These are phyloP conservation scores for Eimeria necatrix DNA, from an alignment of 169 alveolate genomes.

Conservation along the genomic window DNA sequence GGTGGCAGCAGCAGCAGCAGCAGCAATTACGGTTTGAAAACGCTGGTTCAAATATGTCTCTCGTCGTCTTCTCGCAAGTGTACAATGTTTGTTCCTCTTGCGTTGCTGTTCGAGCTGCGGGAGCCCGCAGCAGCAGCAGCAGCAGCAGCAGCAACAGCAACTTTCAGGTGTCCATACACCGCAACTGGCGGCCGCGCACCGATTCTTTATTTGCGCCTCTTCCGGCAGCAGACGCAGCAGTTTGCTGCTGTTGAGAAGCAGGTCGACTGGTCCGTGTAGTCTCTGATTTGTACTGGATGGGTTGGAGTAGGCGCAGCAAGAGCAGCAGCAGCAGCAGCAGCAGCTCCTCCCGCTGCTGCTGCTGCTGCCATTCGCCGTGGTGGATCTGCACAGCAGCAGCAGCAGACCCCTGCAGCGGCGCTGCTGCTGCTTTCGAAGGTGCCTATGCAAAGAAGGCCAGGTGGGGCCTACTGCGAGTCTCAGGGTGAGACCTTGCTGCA, in stretches of 20 bases:
- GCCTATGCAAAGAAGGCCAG: neutral
- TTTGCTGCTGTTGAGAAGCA: slow-evolving; percentile 59
- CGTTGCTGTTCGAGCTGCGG: neutral
- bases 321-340: slow-evolving; percentile 51
- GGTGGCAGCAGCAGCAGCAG: slow-evolving; percentile 37
- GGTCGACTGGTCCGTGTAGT: slow-evolving; percentile 42
- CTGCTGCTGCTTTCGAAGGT: slow-evolving; percentile 25
- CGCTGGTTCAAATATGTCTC: neutral
- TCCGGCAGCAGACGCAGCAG: slow-evolving; percentile 57
- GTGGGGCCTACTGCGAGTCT: slow-evolving; percentile 12
- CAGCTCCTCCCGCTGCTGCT: slow-evolving; percentile 30
- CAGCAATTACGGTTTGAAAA: slow-evolving; percentile 18
- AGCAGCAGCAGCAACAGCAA: slow-evolving; percentile 52
- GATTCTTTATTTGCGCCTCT: slow-evolving; percentile 48
- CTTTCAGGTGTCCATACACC: slow-evolving; percentile 57
- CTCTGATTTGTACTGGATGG: slow-evolving; percentile 18
- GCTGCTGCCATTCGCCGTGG: slow-evolving; percentile 55
- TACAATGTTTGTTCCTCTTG: slow-evolving; percentile 21
- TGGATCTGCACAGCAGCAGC: slow-evolving; percentile 30
- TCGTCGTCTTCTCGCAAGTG: neutral
- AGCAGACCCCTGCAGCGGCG: slow-evolving; percentile 6
- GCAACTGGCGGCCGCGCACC: slow-evolving; percentile 62
- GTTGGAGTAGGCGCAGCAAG: neutral
- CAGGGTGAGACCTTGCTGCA: neutral
- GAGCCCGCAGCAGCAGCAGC: slow-evolving; percentile 51